A percentile compares a stretch with the other conserved stretches of the same genome.
Conservation (phyloP, 495 filamentous ascomycete species). For the Cercophora sp. region DNA sequence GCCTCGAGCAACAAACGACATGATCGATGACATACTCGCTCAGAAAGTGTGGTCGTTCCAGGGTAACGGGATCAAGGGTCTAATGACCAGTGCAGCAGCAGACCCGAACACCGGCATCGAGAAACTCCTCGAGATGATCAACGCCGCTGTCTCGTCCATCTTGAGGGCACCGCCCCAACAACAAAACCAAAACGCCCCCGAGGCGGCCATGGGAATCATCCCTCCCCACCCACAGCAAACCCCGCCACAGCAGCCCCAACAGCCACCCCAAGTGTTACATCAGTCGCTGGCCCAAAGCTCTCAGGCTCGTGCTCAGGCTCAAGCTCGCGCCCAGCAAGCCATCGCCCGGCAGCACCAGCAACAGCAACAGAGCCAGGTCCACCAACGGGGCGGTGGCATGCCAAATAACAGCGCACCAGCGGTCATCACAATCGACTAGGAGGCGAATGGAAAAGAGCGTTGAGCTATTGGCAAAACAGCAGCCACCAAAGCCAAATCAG, state of each 20-base stretch:
- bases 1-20: conserved; percentile 28
- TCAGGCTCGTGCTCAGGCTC: too few species aligned
- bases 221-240: background rate
- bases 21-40: conserved; percentile 37
- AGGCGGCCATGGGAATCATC: too few species aligned
- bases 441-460: background rate
- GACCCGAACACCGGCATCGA: conserved; percentile 31
- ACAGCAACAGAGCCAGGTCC: conserved; percentile 16
- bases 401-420: background rate
- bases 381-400: conserved; percentile 5
- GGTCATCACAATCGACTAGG: conserved; percentile 6
- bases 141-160: conserved; percentile 31
- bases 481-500: too few species aligned
- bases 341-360: conserved; percentile 8
- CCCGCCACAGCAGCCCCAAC: background rate
- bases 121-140: conserved; percentile 21
- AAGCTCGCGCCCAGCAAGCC: background rate
- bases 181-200: too few species aligned
- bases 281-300: too few species aligned
- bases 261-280: background rate
- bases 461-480: too few species aligned
- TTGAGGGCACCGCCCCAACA: too few species aligned
- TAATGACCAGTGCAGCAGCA: conserved; percentile 32
- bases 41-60: conserved; percentile 32
- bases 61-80: conserved; percentile 28